Evolutionary conservation across 352 stramenopile species (phyloP).

Genomic region (Phytophthora capsici): DNA sequence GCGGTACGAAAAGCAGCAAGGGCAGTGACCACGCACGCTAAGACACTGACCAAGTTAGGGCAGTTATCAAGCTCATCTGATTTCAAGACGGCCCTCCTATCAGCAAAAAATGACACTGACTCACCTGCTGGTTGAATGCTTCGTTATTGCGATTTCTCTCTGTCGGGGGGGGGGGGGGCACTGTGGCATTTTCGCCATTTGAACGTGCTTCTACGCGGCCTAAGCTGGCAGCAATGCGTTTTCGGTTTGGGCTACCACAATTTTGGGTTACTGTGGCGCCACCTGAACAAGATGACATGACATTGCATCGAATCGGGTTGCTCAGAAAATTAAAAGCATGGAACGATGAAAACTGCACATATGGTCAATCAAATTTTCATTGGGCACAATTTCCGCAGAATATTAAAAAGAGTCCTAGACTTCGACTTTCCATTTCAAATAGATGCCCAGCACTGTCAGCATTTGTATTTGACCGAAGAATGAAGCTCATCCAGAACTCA

Average conservation of each 20-base stretch:
- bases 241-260: too few relatives aligned
- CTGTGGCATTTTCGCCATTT: background rate
- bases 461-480: background rate
- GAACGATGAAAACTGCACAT: background rate
- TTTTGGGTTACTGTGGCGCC: conserved; percentile 3
- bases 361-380: background rate
- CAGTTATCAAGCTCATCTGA: background rate
- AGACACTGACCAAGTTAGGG: background rate
- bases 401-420: background rate
- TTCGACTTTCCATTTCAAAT: background rate
- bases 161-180: background rate
- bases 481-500: background rate
- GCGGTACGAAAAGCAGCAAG: background rate
- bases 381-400: background rate
- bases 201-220: background rate
- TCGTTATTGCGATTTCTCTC: background rate
- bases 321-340: background rate
- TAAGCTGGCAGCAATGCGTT: background rate
- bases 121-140: background rate
- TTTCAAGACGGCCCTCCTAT: background rate
- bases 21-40: background rate
- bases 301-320: background rate
- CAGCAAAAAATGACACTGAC: background rate
- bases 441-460: background rate
- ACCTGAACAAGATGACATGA: background rate